These are phyloP conservation scores for Geranium incanum DNA, from an alignment of 441 rosid genomes.

Conservation along the genomic window DNA sequence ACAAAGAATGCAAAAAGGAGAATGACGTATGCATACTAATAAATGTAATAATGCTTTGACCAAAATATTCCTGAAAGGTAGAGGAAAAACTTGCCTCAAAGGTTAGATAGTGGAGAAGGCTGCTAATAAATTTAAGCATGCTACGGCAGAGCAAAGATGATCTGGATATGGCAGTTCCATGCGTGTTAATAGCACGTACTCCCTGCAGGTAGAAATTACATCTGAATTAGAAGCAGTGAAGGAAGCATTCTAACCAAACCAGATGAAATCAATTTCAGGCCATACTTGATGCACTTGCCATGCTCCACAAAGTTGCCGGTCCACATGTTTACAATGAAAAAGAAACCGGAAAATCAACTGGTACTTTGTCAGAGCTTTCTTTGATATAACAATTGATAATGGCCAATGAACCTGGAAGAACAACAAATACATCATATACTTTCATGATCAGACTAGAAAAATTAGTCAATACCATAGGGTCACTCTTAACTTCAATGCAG, in stretches of 20 bases:
- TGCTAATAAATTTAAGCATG: conserved; percentile 89
- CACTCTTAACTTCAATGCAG: background rate
- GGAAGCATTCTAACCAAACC: conserved; percentile 12
- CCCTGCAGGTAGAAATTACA: conserved; percentile 46
- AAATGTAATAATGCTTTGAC: background rate
- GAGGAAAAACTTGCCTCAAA: conserved; percentile 66
- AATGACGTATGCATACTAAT: background rate
- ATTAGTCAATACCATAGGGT: background rate
- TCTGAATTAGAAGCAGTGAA: conserved; percentile 21
- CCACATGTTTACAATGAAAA: conserved; percentile 90
- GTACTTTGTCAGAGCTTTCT: conserved; percentile 79
- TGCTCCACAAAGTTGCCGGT: conserved; percentile 91
- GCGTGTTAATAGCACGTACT: conserved; percentile 58
- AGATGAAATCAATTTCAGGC: conserved; percentile 19
- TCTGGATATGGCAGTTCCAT: conserved; percentile 74
- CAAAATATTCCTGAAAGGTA: background rate
- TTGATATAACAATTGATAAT: conserved; percentile 83
- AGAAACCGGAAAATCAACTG: conserved; percentile 87
- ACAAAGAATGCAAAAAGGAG: background rate
- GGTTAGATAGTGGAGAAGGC: conserved; percentile 91
- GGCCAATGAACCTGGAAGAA: conserved; percentile 90
- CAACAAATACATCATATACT: conserved; percentile 1
- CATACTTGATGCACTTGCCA: conserved; percentile 98
- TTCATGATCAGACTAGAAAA: background rate
- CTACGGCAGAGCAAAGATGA: conserved; percentile 93